These are phyloP conservation scores for Clathrospora elynae DNA, from an alignment of 2,329 filamentous ascomycete species.

Conservation along the genomic window DNA sequence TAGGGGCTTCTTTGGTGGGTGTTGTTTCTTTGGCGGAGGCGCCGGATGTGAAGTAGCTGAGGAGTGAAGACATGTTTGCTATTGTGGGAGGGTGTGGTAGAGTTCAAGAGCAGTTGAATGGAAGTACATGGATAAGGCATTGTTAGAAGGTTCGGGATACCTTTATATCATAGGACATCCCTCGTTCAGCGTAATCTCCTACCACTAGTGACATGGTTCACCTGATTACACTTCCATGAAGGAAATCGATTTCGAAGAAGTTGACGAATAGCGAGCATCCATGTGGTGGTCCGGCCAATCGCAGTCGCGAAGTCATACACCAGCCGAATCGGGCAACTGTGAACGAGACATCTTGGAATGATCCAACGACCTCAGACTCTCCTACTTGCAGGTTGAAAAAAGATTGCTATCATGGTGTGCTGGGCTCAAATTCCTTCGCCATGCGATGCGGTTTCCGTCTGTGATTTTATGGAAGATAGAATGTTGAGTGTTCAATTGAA, in stretches of 20 bases:
- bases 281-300: slow-evolving; percentile 2
- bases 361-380: neutral
- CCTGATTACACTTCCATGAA: neutral
- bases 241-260: neutral
- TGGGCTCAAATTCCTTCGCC: too few relatives aligned
- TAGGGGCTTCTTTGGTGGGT: slow-evolving; percentile 15
- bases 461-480: neutral
- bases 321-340: slow-evolving; percentile 4
- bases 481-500: neutral
- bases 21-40: slow-evolving; percentile 6
- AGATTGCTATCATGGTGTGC: too few relatives aligned
- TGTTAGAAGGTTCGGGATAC: neutral
- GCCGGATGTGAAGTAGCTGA: slow-evolving; percentile 27
- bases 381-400: neutral
- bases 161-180: neutral
- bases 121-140: too few relatives aligned
- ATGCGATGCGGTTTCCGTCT: too few relatives aligned
- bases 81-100: neutral
- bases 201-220: neutral
- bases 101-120: too few relatives aligned
- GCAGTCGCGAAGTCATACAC: neutral
- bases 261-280: slow-evolving; percentile 4
- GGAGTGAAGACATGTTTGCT: slow-evolving; percentile 7
- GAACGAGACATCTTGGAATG: slow-evolving; percentile 7
- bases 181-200: neutral